Evolutionary conservation across 768 basidiomycete genomes (phyloP), one percentile per base, ranked within the genome.

Genomic region (Lentinula guzmanii): DNA sequence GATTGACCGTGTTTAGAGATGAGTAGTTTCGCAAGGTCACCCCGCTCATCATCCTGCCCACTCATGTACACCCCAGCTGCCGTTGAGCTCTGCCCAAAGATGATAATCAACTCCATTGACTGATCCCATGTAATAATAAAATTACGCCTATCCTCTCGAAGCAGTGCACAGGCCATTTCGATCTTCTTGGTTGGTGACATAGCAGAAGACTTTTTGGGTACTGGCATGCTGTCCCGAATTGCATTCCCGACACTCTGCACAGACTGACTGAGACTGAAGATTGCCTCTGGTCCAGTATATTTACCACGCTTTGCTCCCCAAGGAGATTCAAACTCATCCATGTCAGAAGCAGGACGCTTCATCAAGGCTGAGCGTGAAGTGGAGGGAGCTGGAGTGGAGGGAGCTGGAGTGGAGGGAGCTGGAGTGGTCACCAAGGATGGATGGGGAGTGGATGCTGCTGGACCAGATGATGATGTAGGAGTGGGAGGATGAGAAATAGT

Each of bases 311-410:
- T 46, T 7, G 11, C 6, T 11, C 45, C 16, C 45, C 45, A 46
- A 16, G 45, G 45, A 13, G 45, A 13, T n/a, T 11, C 11, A 46
- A n/a, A 13, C 9, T 46, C 45, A n/a, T 13, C 45, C 16, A 21
- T 3, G 2, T 46, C 45, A 46, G 45, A 21, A 7, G 16, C 9
- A 16, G 65, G 10, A 15, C 45, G 60, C 58, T 48, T 69, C 66
- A 24, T 24, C 24, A 24, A 24, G 24, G 24, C 24, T 24, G 24
- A 24, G 24, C 24, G 24, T 24, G 24, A 24, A 24, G 24, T 24
- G 24, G 24, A 24, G 24, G 24, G 2, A 24, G 24, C 24, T 24
- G 2, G 24, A 24, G 24, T 24, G 24, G 24, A 24, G 24, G 24
- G 24, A 24, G 24, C 24, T 24, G 24, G 24, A 24, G 24, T 24